These are phyloP conservation scores for Xylaria sp. DNA, from an alignment of 2,329 filamentous ascomycete genomes.

Conservation along the genomic window DNA sequence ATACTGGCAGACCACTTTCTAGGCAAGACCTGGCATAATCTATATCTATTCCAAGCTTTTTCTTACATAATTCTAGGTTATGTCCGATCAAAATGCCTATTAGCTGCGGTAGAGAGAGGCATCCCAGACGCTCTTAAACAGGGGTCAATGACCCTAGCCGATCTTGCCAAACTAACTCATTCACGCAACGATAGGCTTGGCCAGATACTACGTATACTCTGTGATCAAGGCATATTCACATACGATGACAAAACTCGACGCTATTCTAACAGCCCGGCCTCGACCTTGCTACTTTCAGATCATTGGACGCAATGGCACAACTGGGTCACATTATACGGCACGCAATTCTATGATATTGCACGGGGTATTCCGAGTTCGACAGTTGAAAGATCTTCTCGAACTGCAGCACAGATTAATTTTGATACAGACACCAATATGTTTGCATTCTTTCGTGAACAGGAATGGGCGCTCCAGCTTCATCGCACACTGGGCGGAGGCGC, in stretches of 20 bases:
- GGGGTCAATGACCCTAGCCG: conserved; percentile 37
- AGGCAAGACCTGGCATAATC: conserved; percentile 28
- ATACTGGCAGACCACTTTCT: conserved; percentile 41
- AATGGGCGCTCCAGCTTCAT: conserved; percentile 51
- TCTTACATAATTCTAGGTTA: conserved; percentile 39
- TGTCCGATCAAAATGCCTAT: conserved; percentile 46
- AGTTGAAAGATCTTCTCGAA: conserved; percentile 40
- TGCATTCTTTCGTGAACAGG: conserved; percentile 50
- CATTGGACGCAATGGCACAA: conserved; percentile 59
- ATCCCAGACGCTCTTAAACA: conserved; percentile 47
- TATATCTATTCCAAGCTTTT: conserved; percentile 1
- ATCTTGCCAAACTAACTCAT: too few relatives aligned
- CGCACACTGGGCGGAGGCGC: conserved; percentile 52
- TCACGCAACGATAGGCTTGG: too few relatives aligned
- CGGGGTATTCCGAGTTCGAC: conserved; percentile 51
- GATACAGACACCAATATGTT: conserved; percentile 56
- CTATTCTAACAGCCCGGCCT: conserved; percentile 51
- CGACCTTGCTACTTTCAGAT: conserved; percentile 48
- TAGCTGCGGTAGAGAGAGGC: conserved; percentile 45
- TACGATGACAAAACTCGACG: too few relatives aligned
- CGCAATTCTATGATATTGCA: conserved; percentile 57
- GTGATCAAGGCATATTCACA: too few relatives aligned
- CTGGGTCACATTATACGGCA: conserved; percentile 57
- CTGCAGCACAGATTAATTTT: conserved; percentile 53
- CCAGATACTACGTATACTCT: too few relatives aligned